Base-by-base conservation (phyloP, 1,139 yeast genomes). In the Candida smagusa region DNA sequence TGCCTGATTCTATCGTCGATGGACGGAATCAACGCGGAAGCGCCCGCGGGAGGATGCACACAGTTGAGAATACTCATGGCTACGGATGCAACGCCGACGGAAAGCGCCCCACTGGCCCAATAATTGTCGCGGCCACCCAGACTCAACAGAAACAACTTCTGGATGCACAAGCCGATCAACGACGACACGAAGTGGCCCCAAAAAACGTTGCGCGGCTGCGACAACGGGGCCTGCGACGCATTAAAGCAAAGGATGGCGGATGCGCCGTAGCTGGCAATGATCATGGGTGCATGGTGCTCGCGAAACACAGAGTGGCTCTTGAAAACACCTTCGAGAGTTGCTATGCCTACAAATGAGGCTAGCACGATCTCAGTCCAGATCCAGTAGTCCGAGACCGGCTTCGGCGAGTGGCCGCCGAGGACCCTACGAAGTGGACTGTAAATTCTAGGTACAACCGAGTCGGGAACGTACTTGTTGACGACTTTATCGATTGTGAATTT, bases 31-130 rank as follows among this genome's bases (percentile, higher is more conserved):
- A 82, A 54, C 0, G 89, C 87, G 9, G 84, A 73, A 1, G 89
- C 88, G 2, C 89, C 89, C 1, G 84, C 83, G 0, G 89, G 89
- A 0, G 89, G 89, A 56, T 82, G 89, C 1, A 80, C 74, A 41
- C 81, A 74, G 47, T 79, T 79, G 6, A 70, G 56, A 0, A 80
- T 48, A n/a, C 76, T 59, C 86, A 81, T 81, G 9, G 63, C 57
- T 7, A 76, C 79, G 7, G 83, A 74, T 1, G 83, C 53, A 2
- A 79, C 49, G 0, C 72, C 84, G 6, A 81, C 84, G 37, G 81
- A 65, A 26, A 82, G 54, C 0, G 85, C 83, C 1, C 83, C 88
- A 16, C 77, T 71, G 4, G 80, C 64, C 77, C 84, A 82, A 45
- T 76, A 66, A 52, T 78, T 64, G 27, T 70, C 62, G 31, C 59